phyloP scores from a whole-genome alignment of 148 eudicot species.

The Amaranthus palmeri region DNA sequence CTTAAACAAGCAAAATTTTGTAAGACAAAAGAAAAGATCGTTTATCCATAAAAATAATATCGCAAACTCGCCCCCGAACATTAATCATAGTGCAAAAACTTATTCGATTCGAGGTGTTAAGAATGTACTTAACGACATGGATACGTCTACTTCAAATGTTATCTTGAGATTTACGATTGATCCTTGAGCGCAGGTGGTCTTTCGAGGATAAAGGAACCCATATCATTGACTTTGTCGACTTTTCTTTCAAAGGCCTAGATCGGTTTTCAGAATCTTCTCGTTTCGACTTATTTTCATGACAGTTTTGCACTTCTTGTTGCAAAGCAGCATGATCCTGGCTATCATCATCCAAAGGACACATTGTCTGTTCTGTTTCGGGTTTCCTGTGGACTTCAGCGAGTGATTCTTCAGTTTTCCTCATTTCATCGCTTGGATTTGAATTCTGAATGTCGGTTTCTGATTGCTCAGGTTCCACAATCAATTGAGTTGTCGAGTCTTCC shows the following conservation, averaged over 20 bases:
- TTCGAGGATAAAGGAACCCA: constrained; percentile 27
- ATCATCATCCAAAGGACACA: neutral
- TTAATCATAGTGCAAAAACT: no score
- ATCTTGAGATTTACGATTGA: constrained; percentile 9
- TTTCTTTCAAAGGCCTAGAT: constrained; percentile 15
- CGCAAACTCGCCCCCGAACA: no score
- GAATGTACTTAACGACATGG: no score
- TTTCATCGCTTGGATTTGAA: no score
- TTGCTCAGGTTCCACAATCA: neutral
- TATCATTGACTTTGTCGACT: constrained; percentile 11
- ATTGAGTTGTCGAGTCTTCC: neutral
- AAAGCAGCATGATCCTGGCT: neutral
- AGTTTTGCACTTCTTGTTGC: constrained; percentile 1
- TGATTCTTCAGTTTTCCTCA: no score
- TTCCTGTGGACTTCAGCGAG: neutral
- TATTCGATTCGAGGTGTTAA: no score
- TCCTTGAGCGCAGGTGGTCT: constrained; percentile 20
- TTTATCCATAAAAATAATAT: no score
- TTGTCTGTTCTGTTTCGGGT: constrained; percentile 6
- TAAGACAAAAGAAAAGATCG: no score
- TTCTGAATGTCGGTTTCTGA: neutral
- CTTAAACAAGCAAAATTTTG: no score
- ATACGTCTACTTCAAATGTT: constrained; percentile 8
- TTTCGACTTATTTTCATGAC: neutral
- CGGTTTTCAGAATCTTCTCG: neutral